These are phyloP conservation scores for Fusarium sp. DNA, from an alignment of 2,329 filamentous ascomycete genomes.

Conservation along the genomic window DNA sequence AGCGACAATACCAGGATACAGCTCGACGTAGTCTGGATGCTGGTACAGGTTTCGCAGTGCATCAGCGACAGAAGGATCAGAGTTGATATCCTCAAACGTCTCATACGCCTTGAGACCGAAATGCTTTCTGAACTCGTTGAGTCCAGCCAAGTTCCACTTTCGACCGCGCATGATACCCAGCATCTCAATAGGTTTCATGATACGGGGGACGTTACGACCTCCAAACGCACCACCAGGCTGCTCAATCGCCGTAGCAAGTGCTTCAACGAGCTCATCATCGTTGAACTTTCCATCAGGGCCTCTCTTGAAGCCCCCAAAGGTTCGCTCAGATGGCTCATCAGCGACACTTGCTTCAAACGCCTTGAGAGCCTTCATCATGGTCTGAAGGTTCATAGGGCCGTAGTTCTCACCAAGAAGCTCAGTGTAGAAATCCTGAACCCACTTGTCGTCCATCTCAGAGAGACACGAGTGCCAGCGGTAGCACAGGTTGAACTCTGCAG, in stretches of 20 bases:
- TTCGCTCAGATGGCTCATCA: constrained; percentile 75
- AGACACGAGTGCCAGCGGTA: constrained; percentile 91
- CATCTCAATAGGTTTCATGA: constrained; percentile 82
- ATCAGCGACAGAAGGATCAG: constrained; percentile 77
- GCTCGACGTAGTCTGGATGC: constrained; percentile 82
- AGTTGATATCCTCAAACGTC: constrained; percentile 87
- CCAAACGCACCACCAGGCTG: constrained; percentile 83
- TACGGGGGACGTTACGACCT: constrained; percentile 78
- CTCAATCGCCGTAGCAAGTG: constrained; percentile 77
- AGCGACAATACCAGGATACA: constrained; percentile 83
- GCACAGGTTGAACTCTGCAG: constrained; percentile 89
- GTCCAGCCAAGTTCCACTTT: constrained; percentile 80
- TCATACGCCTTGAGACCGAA: constrained; percentile 82
- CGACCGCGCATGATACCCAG: constrained; percentile 83
- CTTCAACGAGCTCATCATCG: constrained; percentile 81
- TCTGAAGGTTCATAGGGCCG: constrained; percentile 66
- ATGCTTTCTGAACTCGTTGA: constrained; percentile 89
- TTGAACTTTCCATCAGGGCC: constrained; percentile 75
- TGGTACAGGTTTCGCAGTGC: constrained; percentile 77
- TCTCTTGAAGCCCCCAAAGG: constrained; percentile 75
- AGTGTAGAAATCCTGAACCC: constrained; percentile 79
- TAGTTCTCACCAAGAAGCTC: constrained; percentile 70
- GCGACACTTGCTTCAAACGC: constrained; percentile 73
- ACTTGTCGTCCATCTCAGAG: constrained; percentile 79
- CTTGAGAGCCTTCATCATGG: constrained; percentile 73